phyloP scores from a whole-genome alignment of 495 filamentous ascomycete species.

The Diplogelasinospora grovesii region DNA sequence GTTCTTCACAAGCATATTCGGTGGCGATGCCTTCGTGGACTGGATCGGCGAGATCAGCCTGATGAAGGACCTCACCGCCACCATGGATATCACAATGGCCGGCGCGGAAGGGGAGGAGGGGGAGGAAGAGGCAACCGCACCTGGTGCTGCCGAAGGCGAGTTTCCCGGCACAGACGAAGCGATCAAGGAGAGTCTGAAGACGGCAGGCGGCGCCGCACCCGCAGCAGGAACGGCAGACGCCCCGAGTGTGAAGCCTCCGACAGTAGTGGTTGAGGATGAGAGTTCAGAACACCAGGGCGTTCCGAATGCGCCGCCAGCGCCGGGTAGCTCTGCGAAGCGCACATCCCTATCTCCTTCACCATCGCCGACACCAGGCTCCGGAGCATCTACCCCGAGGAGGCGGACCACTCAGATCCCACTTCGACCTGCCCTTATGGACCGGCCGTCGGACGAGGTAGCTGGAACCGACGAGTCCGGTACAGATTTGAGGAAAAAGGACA shows the following conservation, averaged over 20 bases:
- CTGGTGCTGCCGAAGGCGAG: conserved; percentile 43
- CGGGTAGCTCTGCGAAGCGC: conserved; percentile 8
- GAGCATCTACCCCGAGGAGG: conserved; percentile 50
- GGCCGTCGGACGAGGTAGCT: conserved; percentile 77
- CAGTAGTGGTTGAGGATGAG: conserved; percentile 42
- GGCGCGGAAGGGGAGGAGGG: conserved; percentile 60
- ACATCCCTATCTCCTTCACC: conserved; percentile 26
- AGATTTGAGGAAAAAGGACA: conserved; percentile 53
- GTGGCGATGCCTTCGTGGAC: conserved; percentile 90
- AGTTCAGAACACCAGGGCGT: neutral
- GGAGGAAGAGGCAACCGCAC: conserved; percentile 43
- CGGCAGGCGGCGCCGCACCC: conserved; percentile 20
- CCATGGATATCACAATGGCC: conserved; percentile 84
- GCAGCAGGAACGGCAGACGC: conserved; percentile 14
- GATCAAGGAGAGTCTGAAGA: conserved; percentile 42
- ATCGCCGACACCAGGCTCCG: conserved; percentile 49
- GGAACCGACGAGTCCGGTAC: conserved; percentile 65
- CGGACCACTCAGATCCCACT: conserved; percentile 54
- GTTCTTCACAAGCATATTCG: conserved; percentile 98
- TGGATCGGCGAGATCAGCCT: conserved; percentile 87
- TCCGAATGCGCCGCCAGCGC: conserved; percentile 12
- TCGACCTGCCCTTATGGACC: conserved; percentile 81
- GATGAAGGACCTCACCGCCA: conserved; percentile 84
- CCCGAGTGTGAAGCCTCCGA: conserved; percentile 15
- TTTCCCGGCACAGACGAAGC: conserved; percentile 43